Evolutionary conservation across 257 asterid genomes (phyloP).

Genomic region (Nicotiana benthamiana): DNA sequence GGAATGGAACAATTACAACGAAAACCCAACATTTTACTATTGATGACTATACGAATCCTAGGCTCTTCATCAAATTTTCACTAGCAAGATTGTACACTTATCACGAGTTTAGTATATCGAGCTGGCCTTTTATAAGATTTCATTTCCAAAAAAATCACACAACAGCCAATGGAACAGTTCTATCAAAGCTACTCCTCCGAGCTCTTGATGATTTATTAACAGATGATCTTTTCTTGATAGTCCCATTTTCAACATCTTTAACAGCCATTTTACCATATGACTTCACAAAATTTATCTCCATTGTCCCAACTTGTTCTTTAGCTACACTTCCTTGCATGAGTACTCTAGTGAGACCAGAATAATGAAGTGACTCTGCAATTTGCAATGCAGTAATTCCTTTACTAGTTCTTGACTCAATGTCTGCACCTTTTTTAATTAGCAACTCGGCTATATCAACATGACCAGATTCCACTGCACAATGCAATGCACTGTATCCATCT

Average conservation of each 20-base stretch:
- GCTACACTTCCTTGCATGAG: conserved; percentile 42
- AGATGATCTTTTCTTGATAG: conserved; percentile 26
- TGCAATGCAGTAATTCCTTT: conserved; percentile 52
- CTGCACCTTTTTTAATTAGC: conserved; percentile 68
- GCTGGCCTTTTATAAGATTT: no score
- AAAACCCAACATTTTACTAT: not conserved
- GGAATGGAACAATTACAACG: no score
- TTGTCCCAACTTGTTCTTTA: conserved; percentile 25
- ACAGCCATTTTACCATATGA: conserved; percentile 10
- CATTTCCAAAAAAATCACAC: not conserved
- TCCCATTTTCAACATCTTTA: conserved; percentile 28
- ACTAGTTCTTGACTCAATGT: conserved; percentile 46
- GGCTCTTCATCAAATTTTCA: not conserved
- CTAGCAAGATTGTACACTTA: not conserved
- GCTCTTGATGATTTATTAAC: conserved; percentile 23
- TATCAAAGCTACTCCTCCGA: conserved; percentile 43
- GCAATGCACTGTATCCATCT: conserved; percentile 66
- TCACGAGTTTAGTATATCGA: not conserved
- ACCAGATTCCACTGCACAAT: conserved; percentile 69
- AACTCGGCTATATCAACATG: conserved; percentile 52
- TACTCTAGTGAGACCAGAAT: conserved; percentile 53
- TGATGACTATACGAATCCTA: not conserved
- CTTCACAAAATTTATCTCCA: conserved; percentile 8
- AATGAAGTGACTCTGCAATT: conserved; percentile 49
- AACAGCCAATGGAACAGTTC: conserved; percentile 34